phyloP scores from a whole-genome alignment of 1,284 basidiomycete species.

The Puccinia triticina region DNA sequence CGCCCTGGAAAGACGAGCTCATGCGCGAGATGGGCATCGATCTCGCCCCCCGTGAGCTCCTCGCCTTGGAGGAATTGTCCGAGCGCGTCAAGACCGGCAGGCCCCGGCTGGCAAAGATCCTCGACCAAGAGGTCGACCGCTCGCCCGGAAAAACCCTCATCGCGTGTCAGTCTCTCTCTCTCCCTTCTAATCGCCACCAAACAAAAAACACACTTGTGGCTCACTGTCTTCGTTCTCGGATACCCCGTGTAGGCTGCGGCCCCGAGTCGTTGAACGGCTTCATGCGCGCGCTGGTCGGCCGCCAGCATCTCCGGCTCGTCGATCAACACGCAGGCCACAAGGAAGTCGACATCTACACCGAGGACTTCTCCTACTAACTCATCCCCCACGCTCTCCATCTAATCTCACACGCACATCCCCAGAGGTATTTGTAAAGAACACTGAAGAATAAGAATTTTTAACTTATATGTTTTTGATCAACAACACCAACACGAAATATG shows the following conservation, averaged over 20 bases:
- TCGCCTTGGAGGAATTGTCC: conserved; percentile 39
- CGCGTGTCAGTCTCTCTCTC: conserved; percentile 27
- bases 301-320: background rate
- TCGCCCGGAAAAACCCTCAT: conserved; percentile 28
- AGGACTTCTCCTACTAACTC: conserved; percentile 46
- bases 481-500: too few species aligned
- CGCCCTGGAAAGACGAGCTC: background rate
- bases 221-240: background rate
- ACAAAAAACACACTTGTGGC: background rate
- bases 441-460: too few species aligned
- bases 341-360: conserved; percentile 41
- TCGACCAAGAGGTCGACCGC: conserved; percentile 25
- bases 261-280: conserved; percentile 34
- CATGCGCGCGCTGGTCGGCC: conserved; percentile 30
- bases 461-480: too few species aligned
- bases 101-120: conserved; percentile 2
- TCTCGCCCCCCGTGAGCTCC: background rate
- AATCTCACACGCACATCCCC: background rate
- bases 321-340: conserved; percentile 14
- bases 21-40: conserved; percentile 35
- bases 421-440: too few species aligned
- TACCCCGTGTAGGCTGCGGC: conserved; percentile 39
- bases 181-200: background rate
- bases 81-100: conserved; percentile 24
- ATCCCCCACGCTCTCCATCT: background rate